These are phyloP conservation scores for Dendrobium catenatum DNA, from an alignment of 106 monocot species.

Conservation along the genomic window DNA sequence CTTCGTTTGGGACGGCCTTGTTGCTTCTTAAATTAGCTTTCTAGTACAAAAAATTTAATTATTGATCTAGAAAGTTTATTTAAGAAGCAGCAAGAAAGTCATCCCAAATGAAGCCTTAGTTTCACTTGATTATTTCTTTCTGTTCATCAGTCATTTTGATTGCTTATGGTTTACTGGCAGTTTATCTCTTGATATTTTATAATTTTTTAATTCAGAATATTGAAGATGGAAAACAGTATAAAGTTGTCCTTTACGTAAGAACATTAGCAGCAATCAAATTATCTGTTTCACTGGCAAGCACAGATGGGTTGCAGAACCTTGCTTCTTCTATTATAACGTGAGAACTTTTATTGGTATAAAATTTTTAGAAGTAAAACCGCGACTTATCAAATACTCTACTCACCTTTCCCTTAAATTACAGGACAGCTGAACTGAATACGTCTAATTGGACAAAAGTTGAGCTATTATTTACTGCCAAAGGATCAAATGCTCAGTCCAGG, in stretches of 20 bases:
- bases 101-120: background rate
- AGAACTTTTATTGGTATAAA: constrained; percentile 16
- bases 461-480: constrained; percentile 42
- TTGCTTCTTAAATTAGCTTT: no score
- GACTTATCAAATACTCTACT: background rate
- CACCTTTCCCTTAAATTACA: constrained; percentile 9
- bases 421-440: constrained; percentile 24
- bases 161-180: background rate
- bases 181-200: background rate
- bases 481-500: constrained; percentile 52
- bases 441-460: constrained; percentile 74
- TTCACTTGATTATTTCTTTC: background rate
- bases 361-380: background rate
- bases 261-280: constrained; percentile 49
- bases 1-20: no score
- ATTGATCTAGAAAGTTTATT: no score
- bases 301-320: constrained; percentile 65
- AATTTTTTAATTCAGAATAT: constrained; percentile 57
- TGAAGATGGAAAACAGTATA: constrained; percentile 68
- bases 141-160: background rate
- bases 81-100: no score
- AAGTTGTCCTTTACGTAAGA: constrained; percentile 52
- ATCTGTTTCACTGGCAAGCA: constrained; percentile 66
- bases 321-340: constrained; percentile 57
- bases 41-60: no score